Evolutionary conservation across 1,284 basidiomycete genomes (phyloP).

Genomic region (Amylostereum chailletii): DNA sequence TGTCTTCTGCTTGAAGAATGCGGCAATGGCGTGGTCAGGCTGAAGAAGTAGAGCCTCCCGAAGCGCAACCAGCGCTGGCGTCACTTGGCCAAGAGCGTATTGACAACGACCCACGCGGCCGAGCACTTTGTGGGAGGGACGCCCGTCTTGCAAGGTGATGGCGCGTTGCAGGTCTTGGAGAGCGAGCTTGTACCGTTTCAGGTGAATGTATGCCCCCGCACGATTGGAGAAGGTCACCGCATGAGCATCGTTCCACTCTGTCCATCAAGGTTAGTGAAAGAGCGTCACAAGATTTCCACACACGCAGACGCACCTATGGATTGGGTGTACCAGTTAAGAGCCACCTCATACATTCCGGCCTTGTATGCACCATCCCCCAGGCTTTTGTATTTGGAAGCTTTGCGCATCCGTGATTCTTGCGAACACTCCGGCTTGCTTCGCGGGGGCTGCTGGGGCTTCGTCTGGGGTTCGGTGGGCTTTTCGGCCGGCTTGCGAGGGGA

Average conservation of each 20-base stretch:
- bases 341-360: neutral
- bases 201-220: constrained; percentile 5
- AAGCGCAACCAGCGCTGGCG: constrained; percentile 10
- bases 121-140: neutral
- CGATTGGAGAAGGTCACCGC: constrained; percentile 5
- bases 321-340: neutral
- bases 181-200: constrained; percentile 4
- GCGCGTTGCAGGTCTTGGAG: constrained; percentile 12
- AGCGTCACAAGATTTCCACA: neutral
- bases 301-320: constrained; percentile 11
- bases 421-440: neutral
- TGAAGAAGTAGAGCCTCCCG: constrained; percentile 9
- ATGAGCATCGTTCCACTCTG: constrained; percentile 2
- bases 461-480: no score
- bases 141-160: neutral
- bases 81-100: constrained; percentile 6
- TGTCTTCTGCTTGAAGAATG: constrained; percentile 5
- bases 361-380: constrained; percentile 2
- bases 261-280: neutral
- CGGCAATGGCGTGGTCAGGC: constrained; percentile 5
- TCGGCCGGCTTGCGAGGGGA: no score
- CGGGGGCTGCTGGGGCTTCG: no score
- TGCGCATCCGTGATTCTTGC: neutral
- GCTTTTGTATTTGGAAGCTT: neutral
- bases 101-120: constrained; percentile 12